Evolutionary conservation across 257 asterid genomes (phyloP), one percentile per base, ranked within the genome.

Genomic region (Rhazya stricta): DNA sequence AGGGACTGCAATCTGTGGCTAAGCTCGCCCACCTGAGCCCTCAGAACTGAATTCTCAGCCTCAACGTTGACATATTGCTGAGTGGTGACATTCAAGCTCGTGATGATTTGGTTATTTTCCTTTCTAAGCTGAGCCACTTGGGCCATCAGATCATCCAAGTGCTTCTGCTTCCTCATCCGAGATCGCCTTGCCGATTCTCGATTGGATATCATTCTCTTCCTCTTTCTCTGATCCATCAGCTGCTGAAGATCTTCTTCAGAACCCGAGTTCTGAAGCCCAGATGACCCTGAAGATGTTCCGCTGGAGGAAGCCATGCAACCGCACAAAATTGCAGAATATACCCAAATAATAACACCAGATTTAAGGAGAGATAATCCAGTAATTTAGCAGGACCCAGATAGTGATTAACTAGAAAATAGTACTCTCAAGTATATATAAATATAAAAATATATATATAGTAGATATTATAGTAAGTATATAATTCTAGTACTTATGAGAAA

Each of bases 181-280:
- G 98, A 92, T 78, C 99, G 84, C 43, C 99, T 82, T 53, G 99
- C 99, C 69, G 99, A 93, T 72, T 95, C 99, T 2, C 99, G 85
- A 77, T 95, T 95, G 12, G 99, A 95, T 34, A 91, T 89, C 99
- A 89, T 95, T 27, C 99, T 72, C 69, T 93, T 92, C 53, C 93
- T 74, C 81, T 93, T 95, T 77, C 96, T 82, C 39, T 84, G 82
- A 65, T 95, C 99, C 90, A 92, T 88, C 76, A 86, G 6, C 43
- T 53, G 87, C 86, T 81, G 88, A 50, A 88, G 82, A 77, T 87
- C 89, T 54, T 86, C 94, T n/a, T 85, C 96, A 13, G 96, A 91
- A 10, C 91, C 91, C 0, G 97, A 91, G 73, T 80, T 91, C 71
- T 79, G 92, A 1, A 79, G 34, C 76, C 85, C 87, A 5, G 90